Base-by-base conservation (phyloP, 768 basidiomycete genomes). In the Podaxis rugospora region DNA sequence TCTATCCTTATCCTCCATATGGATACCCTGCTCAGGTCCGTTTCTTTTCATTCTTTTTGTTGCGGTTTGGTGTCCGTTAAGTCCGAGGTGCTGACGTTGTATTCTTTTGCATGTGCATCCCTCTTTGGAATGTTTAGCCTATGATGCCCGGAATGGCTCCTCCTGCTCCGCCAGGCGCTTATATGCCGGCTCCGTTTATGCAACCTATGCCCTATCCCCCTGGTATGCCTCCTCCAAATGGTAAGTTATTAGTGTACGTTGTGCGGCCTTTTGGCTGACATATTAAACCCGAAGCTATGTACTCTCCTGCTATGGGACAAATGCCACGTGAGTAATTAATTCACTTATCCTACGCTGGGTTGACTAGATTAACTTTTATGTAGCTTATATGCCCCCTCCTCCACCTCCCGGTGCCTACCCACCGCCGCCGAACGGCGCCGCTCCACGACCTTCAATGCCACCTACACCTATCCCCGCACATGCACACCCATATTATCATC, bases 131-230 rank as follows among this genome's bases (percentile, higher is more conserved):
- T 1, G 18, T 55, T 36, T 69, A 89, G 85, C 90, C 83, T 58
- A 92, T 93, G 84, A 92, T 92, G 88, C 87, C 86, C 57, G 89
- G 90, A 52, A 91, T 92, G 87, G 80, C 81, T 7, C 89, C 91
- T 28, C 88, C 88, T 53, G 83, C 80, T 28, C 90, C 90, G 21
- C 91, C 89, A 58, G 88, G 87, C 36, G 80, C 85, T 53, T 93
- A 90, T 71, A 90, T 93, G 75, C 88, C 86, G 61, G 80, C 80
- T 18, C 92, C 87, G 2, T 93, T 88, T 68, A 91, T 93, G 87
- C 90, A 88, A 70, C 89, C 81, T 47, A 92, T 94, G 86, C 87
- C 82, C 14, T 93, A 93, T 72, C 90, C 89, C 35, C 89, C 87
- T 25, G 78, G 76, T 62, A 91, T 93, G 83, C 89, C 84, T 21